These are phyloP conservation scores for Suillus hirtellus DNA, from an alignment of 768 basidiomycete genomes.

Conservation along the genomic window DNA sequence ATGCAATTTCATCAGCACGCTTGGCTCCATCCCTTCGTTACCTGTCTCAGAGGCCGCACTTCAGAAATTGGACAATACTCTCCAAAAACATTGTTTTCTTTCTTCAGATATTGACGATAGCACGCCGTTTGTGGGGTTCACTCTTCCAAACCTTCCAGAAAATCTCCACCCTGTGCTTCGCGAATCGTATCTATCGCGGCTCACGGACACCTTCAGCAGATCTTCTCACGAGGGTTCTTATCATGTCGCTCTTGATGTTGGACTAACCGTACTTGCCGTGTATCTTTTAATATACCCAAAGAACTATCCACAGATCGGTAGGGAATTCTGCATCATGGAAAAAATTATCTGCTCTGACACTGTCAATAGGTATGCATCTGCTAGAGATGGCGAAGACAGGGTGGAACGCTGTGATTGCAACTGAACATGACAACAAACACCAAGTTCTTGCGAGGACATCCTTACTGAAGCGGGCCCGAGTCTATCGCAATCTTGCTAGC, in stretches of 20 bases:
- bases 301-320: constrained; percentile 84
- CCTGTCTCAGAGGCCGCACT: constrained; percentile 22
- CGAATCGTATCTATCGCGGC: constrained; percentile 54
- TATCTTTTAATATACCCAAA: constrained; percentile 72
- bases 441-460: constrained; percentile 16
- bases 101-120: constrained; percentile 22
- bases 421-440: constrained; percentile 20
- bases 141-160: constrained; percentile 31
- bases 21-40: constrained; percentile 43
- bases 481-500: constrained; percentile 42
- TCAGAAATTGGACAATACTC: constrained; percentile 25
- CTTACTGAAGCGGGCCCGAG: constrained; percentile 32
- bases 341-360: not conserved
- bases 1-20: constrained; percentile 45
- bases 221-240: constrained; percentile 69
- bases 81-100: constrained; percentile 43
- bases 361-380: constrained; percentile 65
- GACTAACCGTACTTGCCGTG: constrained; percentile 59
- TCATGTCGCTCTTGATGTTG: constrained; percentile 50
- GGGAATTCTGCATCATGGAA: constrained; percentile 19
- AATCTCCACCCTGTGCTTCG: constrained; percentile 40
- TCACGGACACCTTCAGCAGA: constrained; percentile 66
- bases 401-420: constrained; percentile 62
- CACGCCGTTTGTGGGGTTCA: constrained; percentile 8
- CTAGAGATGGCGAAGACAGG: constrained; percentile 75